Evolutionary conservation across 371 early-diverging fungal genomes (phyloP).

Genomic region (Mucor mucedo): DNA sequence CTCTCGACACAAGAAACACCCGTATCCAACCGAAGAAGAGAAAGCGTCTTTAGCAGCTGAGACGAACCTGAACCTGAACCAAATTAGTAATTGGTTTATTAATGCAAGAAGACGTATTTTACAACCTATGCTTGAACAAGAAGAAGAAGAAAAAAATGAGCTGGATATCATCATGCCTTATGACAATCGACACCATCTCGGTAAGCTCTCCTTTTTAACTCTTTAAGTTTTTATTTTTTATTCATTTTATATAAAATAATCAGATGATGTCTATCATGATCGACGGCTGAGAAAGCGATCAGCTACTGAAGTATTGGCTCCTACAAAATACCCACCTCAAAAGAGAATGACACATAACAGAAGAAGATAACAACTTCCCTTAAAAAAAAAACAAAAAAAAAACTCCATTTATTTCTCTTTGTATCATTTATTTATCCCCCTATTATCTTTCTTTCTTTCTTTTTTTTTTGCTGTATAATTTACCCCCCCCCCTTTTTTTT

Average conservation of each 20-base stretch:
- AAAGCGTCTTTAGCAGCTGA: constrained; percentile 65
- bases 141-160: constrained; percentile 31
- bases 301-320: constrained; percentile 20
- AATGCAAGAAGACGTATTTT: constrained; percentile 79
- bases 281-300: constrained; percentile 32
- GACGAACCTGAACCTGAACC: constrained; percentile 72
- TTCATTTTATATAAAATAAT: not conserved
- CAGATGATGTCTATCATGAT: constrained; percentile 24
- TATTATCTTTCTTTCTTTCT: too few species aligned
- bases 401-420: too few species aligned
- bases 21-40: constrained; percentile 84
- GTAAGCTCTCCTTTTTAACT: not conserved
- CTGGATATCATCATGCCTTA: constrained; percentile 27
- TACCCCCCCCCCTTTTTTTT: not conserved
- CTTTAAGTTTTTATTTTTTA: not conserved
- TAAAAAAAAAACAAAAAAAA: not conserved
- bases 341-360: constrained; percentile 23
- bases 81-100: constrained; percentile 88
- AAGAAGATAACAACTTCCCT: constrained; percentile 10
- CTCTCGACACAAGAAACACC: constrained; percentile 73
- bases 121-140: constrained; percentile 51
- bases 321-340: constrained; percentile 29
- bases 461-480: not conserved
- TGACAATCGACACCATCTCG: constrained; percentile 14
- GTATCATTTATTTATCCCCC: not conserved